Conservation (phyloP, 2,329 filamentous ascomycete genomes). For the Diaporthe citri region DNA sequence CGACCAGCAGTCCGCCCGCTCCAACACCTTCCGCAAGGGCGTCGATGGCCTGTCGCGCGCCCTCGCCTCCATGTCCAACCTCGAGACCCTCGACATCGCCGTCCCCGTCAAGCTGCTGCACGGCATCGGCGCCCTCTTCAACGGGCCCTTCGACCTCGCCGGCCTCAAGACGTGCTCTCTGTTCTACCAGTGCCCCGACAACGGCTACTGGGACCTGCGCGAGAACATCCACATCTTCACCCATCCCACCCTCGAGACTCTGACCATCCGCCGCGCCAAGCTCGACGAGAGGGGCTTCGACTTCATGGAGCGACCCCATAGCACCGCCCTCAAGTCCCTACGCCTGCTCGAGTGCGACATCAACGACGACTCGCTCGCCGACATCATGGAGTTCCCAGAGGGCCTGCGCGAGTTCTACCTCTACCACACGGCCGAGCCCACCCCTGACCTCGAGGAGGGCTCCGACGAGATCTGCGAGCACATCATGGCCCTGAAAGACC, state of each 20-base stretch:
- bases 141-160: conserved; percentile 63
- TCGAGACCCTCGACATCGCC: conserved; percentile 60
- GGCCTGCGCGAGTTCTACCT: conserved; percentile 61
- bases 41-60: conserved; percentile 60
- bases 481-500: conserved; percentile 57
- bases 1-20: conserved; percentile 42
- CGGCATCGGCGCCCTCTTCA: conserved; percentile 63
- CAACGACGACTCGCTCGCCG: conserved; percentile 57
- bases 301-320: conserved; percentile 60
- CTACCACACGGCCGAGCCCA: conserved; percentile 56
- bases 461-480: conserved; percentile 62
- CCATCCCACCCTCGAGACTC: conserved; percentile 61
- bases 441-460: conserved; percentile 59
- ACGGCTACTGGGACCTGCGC: conserved; percentile 63
- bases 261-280: conserved; percentile 59
- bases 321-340: conserved; percentile 58
- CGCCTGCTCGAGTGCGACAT: conserved; percentile 65
- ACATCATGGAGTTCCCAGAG: conserved; percentile 58
- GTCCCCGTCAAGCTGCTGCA: conserved; percentile 59
- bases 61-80: conserved; percentile 63
- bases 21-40: conserved; percentile 49
- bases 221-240: conserved; percentile 66
- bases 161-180: conserved; percentile 60
- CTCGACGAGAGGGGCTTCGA: conserved; percentile 62
- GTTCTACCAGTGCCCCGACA: conserved; percentile 59